Evolutionary conservation across 495 filamentous ascomycete genomes (phyloP).

Genomic region (Podospora pseudopauciseta): DNA sequence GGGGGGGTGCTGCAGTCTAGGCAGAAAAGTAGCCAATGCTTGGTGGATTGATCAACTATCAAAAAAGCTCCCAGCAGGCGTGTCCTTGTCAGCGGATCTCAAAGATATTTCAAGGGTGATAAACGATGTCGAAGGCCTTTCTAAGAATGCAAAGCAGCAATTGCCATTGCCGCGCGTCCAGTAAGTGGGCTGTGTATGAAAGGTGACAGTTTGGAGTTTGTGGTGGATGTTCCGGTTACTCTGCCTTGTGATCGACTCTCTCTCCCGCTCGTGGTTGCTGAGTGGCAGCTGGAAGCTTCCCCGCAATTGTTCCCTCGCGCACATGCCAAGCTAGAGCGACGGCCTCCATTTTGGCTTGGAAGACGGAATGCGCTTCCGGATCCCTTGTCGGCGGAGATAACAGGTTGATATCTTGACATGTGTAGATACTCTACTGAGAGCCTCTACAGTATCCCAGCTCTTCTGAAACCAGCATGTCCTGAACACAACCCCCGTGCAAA

Average conservation of each 20-base stretch:
- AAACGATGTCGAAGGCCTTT: not conserved
- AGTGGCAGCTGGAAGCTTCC: not conserved
- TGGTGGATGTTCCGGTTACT: not conserved
- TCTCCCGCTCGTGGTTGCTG: not conserved
- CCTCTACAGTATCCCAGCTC: not conserved
- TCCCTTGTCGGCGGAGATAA: not conserved
- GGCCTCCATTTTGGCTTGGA: not conserved
- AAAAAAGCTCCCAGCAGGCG: not conserved
- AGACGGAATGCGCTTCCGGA: conserved; percentile 3
- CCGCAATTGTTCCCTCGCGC: not conserved
- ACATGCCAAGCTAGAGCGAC: not conserved
- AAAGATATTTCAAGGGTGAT: not conserved
- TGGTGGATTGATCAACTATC: not conserved
- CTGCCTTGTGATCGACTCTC: not conserved
- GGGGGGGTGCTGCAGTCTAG: not conserved
- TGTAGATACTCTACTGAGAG: not conserved
- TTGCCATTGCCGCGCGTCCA: conserved; percentile 1
- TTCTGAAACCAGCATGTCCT: not conserved
- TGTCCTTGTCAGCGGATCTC: not conserved
- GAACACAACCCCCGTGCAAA: not conserved
- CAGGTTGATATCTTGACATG: not conserved
- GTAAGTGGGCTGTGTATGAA: conserved; percentile 3
- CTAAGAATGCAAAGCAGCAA: not conserved
- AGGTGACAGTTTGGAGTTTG: not conserved
- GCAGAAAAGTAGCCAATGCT: not conserved